Base-by-base conservation (phyloP, 2,329 filamentous ascomycete species). In the Akanthomyces lecanii region DNA sequence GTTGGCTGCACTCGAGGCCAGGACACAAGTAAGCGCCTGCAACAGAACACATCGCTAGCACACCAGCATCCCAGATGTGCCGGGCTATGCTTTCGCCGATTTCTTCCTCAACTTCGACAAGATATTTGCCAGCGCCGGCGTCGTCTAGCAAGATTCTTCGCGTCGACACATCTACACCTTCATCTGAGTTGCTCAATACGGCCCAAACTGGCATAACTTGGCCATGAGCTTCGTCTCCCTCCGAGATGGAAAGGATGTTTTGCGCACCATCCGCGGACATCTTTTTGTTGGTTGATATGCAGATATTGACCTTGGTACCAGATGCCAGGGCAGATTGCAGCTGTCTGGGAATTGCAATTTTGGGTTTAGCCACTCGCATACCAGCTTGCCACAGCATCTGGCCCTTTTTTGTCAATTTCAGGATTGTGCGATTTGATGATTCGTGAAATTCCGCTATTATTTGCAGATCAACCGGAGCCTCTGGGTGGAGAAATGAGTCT, bases 11-110 rank as follows among this genome's bases (percentile, higher is more conserved):
- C 38, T 68, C 66, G 50, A 69, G 66, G n/a, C 66, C 65, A 6
- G 72, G 70, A 12, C 69, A 65, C 6, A 67, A 67, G 45, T 71
- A 70, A 3, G 70, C 69, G 14, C 70, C 71, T 5, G 70, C 71
- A 33, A 77, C 67, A 47, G 71, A 71, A 28, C 73, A 73, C 21
- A 75, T 67, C 1, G 79, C 78, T 6, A 82, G 74, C 11, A 85
- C 73, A 0, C 84, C 84, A 1, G 78, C 83, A 59, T 86, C 84
- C 84, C 84, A 86, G 6, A 86, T 75, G 64, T 86, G 83, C 3
- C 83, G 78, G 0, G 83, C 83, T 61, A 86, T 85, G 68, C 82
- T 85, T 71, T 86, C 83, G 16, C 82, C 83, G 11, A 86, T 79
- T 59, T 85, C 82, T 64, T 86, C 84, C 60, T 82, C 79, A 5